phyloP scores from a whole-genome alignment of 2,329 filamentous ascomycete genomes.

The Macrophomina tecta region DNA sequence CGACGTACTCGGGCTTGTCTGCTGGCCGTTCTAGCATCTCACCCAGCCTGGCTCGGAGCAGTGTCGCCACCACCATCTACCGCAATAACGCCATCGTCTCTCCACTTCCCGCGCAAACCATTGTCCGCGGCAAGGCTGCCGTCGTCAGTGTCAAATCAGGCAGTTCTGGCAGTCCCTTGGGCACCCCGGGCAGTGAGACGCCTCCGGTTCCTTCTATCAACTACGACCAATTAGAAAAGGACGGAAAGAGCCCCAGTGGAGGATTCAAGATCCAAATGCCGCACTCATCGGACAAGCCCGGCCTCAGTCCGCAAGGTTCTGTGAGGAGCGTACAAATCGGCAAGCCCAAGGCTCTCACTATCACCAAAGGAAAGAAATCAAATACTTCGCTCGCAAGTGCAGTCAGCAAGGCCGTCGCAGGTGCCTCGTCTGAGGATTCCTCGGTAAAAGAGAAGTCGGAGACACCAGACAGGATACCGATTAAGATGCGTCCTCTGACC shows the following conservation, averaged over 20 bases:
- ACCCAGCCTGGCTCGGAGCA: conserved; percentile 56
- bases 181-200: conserved; percentile 55
- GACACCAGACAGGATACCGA: conserved; percentile 24
- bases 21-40: conserved; percentile 57
- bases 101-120: conserved; percentile 79
- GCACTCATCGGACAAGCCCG: conserved; percentile 34
- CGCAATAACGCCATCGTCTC: conserved; percentile 87
- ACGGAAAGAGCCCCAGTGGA: conserved; percentile 31
- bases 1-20: conserved; percentile 82
- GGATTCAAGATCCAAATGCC: conserved; percentile 52
- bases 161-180: conserved; percentile 60
- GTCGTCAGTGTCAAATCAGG: conserved; percentile 87
- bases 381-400: conserved; percentile 21
- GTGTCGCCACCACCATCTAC: conserved; percentile 91
- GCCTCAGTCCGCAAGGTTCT: conserved; percentile 42
- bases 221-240: conserved; percentile 50
- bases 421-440: not conserved
- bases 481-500: conserved; percentile 26
- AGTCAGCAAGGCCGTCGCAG: conserved; percentile 1
- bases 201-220: conserved; percentile 79
- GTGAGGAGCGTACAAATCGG: conserved; percentile 47
- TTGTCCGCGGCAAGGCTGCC: conserved; percentile 85
- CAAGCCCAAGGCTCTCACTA: conserved; percentile 54
- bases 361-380: conserved; percentile 35
- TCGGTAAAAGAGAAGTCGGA: not conserved